phyloP scores from a whole-genome alignment of 176 grass and related monocot species.

The Stipa capillata region DNA sequence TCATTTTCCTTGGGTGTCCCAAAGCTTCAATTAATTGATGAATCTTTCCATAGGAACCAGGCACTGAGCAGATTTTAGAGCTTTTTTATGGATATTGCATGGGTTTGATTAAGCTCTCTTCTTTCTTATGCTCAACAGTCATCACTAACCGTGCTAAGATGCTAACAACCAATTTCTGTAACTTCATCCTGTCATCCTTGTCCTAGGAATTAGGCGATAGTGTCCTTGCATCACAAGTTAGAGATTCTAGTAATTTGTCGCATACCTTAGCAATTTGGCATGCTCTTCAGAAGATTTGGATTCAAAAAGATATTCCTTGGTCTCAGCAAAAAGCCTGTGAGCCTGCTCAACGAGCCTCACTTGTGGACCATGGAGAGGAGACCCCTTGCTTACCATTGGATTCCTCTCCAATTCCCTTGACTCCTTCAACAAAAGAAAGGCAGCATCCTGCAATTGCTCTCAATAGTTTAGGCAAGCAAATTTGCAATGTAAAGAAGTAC shows the following conservation, averaged over 20 bases:
- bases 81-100: background rate
- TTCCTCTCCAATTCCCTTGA: conserved; percentile 86
- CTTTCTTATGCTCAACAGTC: background rate
- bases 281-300: conserved; percentile 89
- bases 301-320: conserved; percentile 90
- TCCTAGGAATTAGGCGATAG: conserved; percentile 1
- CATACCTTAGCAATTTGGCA: conserved; percentile 80
- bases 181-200: background rate
- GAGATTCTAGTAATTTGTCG: background rate
- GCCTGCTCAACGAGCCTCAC: conserved; percentile 81
- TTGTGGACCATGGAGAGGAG: conserved; percentile 75
- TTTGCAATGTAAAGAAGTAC: background rate
- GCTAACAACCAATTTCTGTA: background rate
- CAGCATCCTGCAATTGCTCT: conserved; percentile 72
- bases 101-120: background rate
- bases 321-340: conserved; percentile 81
- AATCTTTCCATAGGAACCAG: background rate
- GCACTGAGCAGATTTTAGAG: background rate
- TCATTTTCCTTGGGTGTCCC: background rate
- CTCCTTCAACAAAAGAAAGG: conserved; percentile 94
- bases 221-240: conserved; percentile 8
- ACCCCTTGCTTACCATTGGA: conserved; percentile 88
- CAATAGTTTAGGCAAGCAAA: conserved; percentile 4
- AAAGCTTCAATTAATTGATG: background rate
- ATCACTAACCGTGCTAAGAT: background rate